A percentile compares a stretch with the other conserved stretches of the same genome.
These are phyloP conservation scores for Trametes cubensis DNA, from an alignment of 768 basidiomycete species.

Conservation along the genomic window DNA sequence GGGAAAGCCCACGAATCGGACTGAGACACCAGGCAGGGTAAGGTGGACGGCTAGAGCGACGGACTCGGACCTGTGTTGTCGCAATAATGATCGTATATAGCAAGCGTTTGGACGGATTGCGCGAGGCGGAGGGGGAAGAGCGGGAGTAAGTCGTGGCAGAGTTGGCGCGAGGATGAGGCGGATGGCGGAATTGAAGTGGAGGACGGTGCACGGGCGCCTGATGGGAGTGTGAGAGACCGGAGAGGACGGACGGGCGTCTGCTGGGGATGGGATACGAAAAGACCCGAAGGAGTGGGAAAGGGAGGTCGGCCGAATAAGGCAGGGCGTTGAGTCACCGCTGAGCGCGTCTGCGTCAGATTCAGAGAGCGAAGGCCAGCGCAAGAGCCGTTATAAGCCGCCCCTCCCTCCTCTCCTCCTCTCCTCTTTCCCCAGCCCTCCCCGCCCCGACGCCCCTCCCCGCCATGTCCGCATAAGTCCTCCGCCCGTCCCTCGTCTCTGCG, in stretches of 20 bases:
- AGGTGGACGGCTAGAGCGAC: background rate
- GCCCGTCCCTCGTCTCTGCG: constrained; percentile 22
- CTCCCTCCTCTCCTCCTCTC: constrained; percentile 26
- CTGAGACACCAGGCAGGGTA: background rate
- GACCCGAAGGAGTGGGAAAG: constrained; percentile 18
- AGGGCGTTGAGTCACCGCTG: constrained; percentile 30
- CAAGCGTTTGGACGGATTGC: background rate
- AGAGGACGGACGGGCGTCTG: background rate
- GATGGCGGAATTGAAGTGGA: constrained; percentile 10
- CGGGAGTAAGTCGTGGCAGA: background rate
- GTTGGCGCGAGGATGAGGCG: constrained; percentile 4
- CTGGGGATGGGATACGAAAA: background rate
- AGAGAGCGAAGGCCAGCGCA: background rate
- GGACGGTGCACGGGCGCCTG: background rate
- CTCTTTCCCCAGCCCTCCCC: constrained; percentile 27
- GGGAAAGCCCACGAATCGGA: background rate
- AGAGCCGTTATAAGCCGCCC: constrained; percentile 43
- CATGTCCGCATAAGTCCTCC: constrained; percentile 43
- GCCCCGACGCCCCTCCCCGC: constrained; percentile 30
- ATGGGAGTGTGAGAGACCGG: background rate
- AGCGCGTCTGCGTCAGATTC: constrained; percentile 5
- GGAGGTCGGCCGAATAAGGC: constrained; percentile 22
- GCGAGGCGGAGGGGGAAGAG: constrained; percentile 4
- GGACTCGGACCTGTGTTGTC: background rate
- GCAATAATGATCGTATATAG: constrained; percentile 9